A percentile compares a stretch with the other conserved stretches of the same genome.
phyloP scores from a whole-genome alignment of 495 filamentous ascomycete species.

The Terfezia boudieri region DNA sequence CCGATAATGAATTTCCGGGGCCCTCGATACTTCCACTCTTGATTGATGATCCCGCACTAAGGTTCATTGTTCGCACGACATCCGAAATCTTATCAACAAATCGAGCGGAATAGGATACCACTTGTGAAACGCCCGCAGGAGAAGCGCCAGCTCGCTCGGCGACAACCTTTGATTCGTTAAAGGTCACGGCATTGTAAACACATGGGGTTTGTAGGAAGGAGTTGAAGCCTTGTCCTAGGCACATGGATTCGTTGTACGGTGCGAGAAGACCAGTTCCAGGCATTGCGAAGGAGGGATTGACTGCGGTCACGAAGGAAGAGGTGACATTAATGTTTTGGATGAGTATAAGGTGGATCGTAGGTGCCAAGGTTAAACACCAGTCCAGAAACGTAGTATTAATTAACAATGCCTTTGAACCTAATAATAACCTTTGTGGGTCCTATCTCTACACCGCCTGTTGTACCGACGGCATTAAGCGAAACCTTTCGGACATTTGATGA shows the following conservation, averaged over 20 bases:
- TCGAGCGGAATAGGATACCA: conserved; percentile 3
- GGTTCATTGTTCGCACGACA: conserved; percentile 5
- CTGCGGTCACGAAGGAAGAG: too few species aligned
- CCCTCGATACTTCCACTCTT: conserved; percentile 8
- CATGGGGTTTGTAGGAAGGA: conserved; percentile 18
- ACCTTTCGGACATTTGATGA: too few species aligned
- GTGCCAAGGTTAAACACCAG: too few species aligned
- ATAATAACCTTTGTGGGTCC: too few species aligned
- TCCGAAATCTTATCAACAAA: conserved; percentile 10
- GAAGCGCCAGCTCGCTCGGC: conserved; percentile 3
- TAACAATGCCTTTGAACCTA: too few species aligned
- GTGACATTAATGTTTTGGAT: too few species aligned
- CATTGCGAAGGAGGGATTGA: too few species aligned
- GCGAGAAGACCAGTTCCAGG: not conserved
- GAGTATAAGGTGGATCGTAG: too few species aligned
- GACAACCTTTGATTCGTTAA: conserved; percentile 5
- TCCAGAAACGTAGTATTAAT: too few species aligned
- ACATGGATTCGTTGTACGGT: not conserved
- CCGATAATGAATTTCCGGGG: conserved; percentile 1
- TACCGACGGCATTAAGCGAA: too few species aligned
- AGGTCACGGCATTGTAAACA: conserved; percentile 17
- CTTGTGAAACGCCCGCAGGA: not conserved
- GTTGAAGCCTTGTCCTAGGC: conserved; percentile 11
- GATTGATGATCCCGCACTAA: conserved; percentile 4
- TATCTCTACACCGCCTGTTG: too few species aligned